Conservation (phyloP, 73 alveolate species). For the Paramecium caudatum region DNA sequence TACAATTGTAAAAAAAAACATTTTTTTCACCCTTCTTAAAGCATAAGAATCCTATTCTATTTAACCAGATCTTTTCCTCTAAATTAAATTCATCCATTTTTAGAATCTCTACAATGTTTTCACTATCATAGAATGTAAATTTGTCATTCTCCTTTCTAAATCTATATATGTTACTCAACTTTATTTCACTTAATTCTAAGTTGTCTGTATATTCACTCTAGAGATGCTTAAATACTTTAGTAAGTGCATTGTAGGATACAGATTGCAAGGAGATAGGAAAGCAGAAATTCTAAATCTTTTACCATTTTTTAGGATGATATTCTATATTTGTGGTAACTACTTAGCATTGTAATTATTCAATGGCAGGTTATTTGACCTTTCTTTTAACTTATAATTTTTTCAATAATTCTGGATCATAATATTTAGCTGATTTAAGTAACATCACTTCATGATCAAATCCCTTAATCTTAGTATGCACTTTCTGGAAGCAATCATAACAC, state of each 20-base stretch:
- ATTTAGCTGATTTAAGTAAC: background rate
- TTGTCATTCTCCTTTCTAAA: constrained; percentile 50
- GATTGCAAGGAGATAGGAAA: constrained; percentile 4
- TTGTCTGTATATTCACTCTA: background rate
- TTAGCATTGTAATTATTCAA: no score
- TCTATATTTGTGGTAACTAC: no score
- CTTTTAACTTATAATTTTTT: constrained; percentile 9
- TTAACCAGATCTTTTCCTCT: constrained; percentile 73
- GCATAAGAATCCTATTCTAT: constrained; percentile 68
- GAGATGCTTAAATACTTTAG: background rate
- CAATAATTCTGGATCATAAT: constrained; percentile 11
- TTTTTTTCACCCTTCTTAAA: constrained; percentile 32
- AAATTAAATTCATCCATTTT: constrained; percentile 58
- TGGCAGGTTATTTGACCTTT: background rate
- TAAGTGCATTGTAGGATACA: background rate
- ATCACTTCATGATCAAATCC: constrained; percentile 19
- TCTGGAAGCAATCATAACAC: constrained; percentile 56
- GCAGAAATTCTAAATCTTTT: constrained; percentile 6
- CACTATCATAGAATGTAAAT: constrained; percentile 22
- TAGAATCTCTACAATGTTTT: constrained; percentile 1
- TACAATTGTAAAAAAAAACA: background rate
- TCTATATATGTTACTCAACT: constrained; percentile 47
- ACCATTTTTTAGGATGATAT: constrained; percentile 11
- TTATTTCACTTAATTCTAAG: constrained; percentile 2
- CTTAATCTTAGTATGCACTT: constrained; percentile 49